These are phyloP conservation scores for Emergomyces orientalis DNA, from an alignment of 2,329 filamentous ascomycete species.

Conservation along the genomic window DNA sequence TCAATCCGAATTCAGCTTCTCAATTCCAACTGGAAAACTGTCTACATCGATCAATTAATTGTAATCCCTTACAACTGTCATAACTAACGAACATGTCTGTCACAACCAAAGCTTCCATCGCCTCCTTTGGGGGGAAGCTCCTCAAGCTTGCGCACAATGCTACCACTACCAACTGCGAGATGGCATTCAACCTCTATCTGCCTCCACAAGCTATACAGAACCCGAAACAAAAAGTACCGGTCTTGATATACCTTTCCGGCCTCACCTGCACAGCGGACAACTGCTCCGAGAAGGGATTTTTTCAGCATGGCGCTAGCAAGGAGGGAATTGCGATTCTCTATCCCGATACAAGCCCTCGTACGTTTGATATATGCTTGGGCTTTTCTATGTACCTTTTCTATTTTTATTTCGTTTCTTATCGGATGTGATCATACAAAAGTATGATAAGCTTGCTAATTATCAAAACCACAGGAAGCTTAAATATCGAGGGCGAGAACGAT, in stretches of 20 bases:
- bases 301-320: constrained; percentile 70
- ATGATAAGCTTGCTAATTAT: not conserved
- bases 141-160: constrained; percentile 88
- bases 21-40: not conserved
- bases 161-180: constrained; percentile 68
- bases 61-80: constrained; percentile 4
- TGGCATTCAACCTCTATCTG: constrained; percentile 88
- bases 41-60: not conserved
- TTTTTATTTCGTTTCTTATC: not conserved
- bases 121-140: constrained; percentile 86
- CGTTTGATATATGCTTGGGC: constrained; percentile 20
- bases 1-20: not conserved
- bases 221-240: constrained; percentile 57
- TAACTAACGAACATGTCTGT: constrained; percentile 55
- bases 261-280: constrained; percentile 89
- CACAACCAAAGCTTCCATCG: constrained; percentile 79
- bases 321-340: constrained; percentile 87
- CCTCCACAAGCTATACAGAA: constrained; percentile 57
- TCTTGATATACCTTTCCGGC: constrained; percentile 88
- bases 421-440: not conserved
- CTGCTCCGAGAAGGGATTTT: constrained; percentile 71
- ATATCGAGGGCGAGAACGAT: constrained; percentile 76
- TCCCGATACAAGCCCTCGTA: constrained; percentile 88
- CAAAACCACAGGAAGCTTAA: constrained; percentile 52
- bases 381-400: not conserved